phyloP scores from a whole-genome alignment of 2,329 filamentous ascomycete genomes.

The Fusarium dlaminii region DNA sequence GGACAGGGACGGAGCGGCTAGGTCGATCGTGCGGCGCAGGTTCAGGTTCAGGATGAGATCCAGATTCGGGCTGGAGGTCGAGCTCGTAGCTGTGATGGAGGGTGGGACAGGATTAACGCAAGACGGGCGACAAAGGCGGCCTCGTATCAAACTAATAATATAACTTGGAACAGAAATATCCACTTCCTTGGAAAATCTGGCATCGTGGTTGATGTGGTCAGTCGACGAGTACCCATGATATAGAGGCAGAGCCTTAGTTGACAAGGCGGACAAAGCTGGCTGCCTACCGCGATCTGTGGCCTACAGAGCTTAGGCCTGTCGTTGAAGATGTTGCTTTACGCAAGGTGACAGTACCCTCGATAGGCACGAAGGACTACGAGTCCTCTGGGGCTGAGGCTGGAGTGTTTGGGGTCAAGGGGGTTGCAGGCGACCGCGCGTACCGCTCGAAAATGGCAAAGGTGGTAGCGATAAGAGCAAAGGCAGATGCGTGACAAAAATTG shows the following conservation, averaged over 20 bases:
- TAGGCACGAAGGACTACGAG: slow-evolving; percentile 27
- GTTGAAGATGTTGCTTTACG: slow-evolving; percentile 35
- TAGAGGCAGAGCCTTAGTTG: slow-evolving; percentile 23
- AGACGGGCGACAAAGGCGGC: slow-evolving; percentile 3
- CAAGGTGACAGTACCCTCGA: slow-evolving; percentile 20
- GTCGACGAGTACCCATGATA: slow-evolving; percentile 37
- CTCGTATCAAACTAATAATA: slow-evolving; percentile 27
- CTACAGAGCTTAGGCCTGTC: slow-evolving; percentile 1
- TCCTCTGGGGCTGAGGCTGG: slow-evolving; percentile 22
- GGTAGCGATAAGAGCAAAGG: slow-evolving; percentile 13
- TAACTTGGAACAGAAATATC: slow-evolving; percentile 5
- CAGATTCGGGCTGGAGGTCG: slow-evolving; percentile 33
- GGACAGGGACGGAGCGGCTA: slow-evolving; percentile 38
- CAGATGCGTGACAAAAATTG: slow-evolving; percentile 16
- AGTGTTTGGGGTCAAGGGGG: slow-evolving; percentile 33
- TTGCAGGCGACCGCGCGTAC: slow-evolving; percentile 45
- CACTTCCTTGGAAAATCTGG: slow-evolving; percentile 25
- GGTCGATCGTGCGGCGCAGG: slow-evolving; percentile 41
- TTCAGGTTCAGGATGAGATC: slow-evolving; percentile 31
- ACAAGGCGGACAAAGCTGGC: slow-evolving; percentile 4
- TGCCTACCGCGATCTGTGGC: slow-evolving; percentile 19
- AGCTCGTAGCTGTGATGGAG: slow-evolving; percentile 34
- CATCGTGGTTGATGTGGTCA: slow-evolving; percentile 30
- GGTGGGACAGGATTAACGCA: slow-evolving; percentile 30
- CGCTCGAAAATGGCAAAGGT: slow-evolving; percentile 41